A percentile compares a stretch with the other conserved stretches of the same genome.
Conservation (phyloP, 176 grass and related monocot genomes). For the Rhynchospora breviuscula region DNA sequence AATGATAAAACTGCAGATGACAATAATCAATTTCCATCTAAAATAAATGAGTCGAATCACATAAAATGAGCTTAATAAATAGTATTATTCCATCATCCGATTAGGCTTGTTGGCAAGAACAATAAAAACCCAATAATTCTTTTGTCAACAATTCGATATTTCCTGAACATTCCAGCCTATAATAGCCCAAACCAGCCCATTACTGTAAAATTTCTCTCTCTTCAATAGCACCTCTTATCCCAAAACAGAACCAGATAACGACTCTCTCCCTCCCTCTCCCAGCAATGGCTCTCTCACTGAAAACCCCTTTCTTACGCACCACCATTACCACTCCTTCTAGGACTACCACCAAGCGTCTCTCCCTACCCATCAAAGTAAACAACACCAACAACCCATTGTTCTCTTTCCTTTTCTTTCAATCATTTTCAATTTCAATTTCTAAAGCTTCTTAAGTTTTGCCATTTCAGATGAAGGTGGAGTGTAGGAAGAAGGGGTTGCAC, state of each 20-base stretch:
- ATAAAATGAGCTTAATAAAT: no score
- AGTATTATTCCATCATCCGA: no score
- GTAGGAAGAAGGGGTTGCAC: constrained; percentile 92
- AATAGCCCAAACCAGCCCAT: neutral
- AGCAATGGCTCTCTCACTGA: constrained; percentile 70
- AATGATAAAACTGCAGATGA: no score
- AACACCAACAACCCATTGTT: constrained; percentile 25
- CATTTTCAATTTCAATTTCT: neutral
- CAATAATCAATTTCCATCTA: no score
- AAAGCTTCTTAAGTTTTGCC: neutral
- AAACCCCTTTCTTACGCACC: constrained; percentile 52
- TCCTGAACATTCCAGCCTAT: neutral
- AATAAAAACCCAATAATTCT: no score
- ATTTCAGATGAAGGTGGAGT: constrained; percentile 52
- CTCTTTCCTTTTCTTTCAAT: neutral
- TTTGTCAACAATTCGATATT: no score
- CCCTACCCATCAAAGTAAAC: constrained; percentile 39
- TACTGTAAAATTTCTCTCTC: neutral
- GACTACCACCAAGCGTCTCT: neutral
- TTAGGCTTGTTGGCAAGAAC: no score
- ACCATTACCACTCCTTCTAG: constrained; percentile 19
- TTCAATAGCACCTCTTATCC: neutral
- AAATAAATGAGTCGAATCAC: no score
- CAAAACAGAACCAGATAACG: neutral
- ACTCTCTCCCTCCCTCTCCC: neutral